Evolutionary conservation across 371 early-diverging fungal species (phyloP).

Genomic region (Amoeboaphelidium protococcarum): DNA sequence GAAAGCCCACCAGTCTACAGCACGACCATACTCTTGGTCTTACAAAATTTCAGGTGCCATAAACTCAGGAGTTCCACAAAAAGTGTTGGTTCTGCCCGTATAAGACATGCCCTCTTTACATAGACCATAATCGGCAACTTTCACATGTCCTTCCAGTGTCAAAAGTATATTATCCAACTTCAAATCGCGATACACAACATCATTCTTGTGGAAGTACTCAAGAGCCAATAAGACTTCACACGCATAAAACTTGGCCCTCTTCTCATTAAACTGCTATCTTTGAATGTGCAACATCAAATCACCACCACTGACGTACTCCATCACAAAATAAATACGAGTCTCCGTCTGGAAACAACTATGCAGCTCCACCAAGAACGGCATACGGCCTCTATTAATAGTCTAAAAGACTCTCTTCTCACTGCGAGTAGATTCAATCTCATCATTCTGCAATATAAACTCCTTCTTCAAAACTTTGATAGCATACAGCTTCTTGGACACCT

Average conservation of each 20-base stretch:
- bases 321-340: slow-evolving; percentile 79
- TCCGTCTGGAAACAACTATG: slow-evolving; percentile 87
- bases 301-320: slow-evolving; percentile 97
- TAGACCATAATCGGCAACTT: slow-evolving; percentile 96
- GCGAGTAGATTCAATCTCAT: slow-evolving; percentile 53
- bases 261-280: slow-evolving; percentile 36
- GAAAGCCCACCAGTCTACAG: slow-evolving; percentile 98
- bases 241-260: slow-evolving; percentile 81
- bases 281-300: slow-evolving; percentile 93
- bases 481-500: slow-evolving; percentile 36
- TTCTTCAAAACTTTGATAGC: slow-evolving; percentile 97
- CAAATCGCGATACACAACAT: slow-evolving; percentile 89
- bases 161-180: slow-evolving; percentile 96
- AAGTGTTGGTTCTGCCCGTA: slow-evolving; percentile 66
- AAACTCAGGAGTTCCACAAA: slow-evolving; percentile 98
- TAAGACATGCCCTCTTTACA: slow-evolving; percentile 82
- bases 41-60: slow-evolving; percentile 85
- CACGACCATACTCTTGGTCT: slow-evolving; percentile 60
- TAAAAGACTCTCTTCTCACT: slow-evolving; percentile 80
- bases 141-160: slow-evolving; percentile 78
- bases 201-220: slow-evolving; percentile 77
- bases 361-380: slow-evolving; percentile 88
- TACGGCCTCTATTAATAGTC: slow-evolving; percentile 53
- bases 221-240: slow-evolving; percentile 85
- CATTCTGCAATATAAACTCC: slow-evolving; percentile 64